A percentile compares a stretch with the other conserved stretches of the same genome.
Evolutionary conservation across 257 asterid genomes (phyloP).

Genomic region (Euphrasia confusa): DNA sequence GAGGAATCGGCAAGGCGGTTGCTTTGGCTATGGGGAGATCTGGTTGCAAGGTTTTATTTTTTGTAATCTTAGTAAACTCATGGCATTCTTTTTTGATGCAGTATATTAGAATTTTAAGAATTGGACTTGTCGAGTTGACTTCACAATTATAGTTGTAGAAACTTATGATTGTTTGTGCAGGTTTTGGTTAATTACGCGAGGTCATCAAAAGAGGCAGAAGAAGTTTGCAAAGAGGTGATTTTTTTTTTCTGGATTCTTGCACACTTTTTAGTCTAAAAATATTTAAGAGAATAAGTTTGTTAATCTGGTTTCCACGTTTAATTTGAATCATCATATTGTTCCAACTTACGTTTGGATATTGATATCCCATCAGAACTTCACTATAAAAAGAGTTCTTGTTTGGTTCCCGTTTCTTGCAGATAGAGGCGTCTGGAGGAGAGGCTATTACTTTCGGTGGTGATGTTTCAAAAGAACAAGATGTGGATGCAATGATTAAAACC

Average conservation of each 20-base stretch:
- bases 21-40: conserved; percentile 89
- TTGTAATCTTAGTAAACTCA: no score
- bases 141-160: background rate
- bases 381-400: background rate
- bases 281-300: background rate
- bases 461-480: conserved; percentile 94
- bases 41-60: conserved; percentile 75
- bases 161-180: conserved; percentile 35
- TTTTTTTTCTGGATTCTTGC: conserved; percentile 9
- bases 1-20: conserved; percentile 94
- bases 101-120: background rate
- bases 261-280: conserved; percentile 4
- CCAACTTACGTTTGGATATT: background rate
- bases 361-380: background rate
- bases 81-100: background rate
- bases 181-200: conserved; percentile 95
- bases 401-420: conserved; percentile 43
- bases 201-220: conserved; percentile 95
- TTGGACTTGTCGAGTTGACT: background rate
- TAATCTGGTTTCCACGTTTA: background rate
- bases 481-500: conserved; percentile 84
- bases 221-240: conserved; percentile 67
- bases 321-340: background rate
- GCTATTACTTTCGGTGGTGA: conserved; percentile 92
- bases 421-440: conserved; percentile 83